Evolutionary conservation across 495 filamentous ascomycete species (phyloP), one percentile per base, ranked within the genome.

Genomic region (Xylaria flabelliformis): DNA sequence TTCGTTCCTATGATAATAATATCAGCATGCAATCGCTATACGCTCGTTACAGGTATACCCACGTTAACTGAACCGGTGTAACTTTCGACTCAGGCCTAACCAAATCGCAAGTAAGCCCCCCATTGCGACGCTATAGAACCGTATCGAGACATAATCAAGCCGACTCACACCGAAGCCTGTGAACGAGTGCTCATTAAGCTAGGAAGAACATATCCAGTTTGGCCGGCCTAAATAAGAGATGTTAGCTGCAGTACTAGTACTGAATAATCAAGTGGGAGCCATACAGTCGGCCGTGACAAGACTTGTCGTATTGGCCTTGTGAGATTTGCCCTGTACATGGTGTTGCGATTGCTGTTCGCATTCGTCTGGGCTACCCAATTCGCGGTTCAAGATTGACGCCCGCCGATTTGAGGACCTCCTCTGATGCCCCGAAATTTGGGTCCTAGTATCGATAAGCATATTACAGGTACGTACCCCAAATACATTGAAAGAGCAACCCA

Each of bases 281-380:
- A 1, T 73, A 79, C 77, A 69, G 73, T 73, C 70, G 77, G 73
- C 64, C 75, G 67, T 19, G 69, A 71, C 5, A 79, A 70, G 24
- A 56, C 75, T 26, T 79, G 75, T 73, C 74, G 71, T 71, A 79
- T 64, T n/a, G 77, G 77, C 67, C 77, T 72, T 63, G 62, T 55
- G 73, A 79, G 72, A 26, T 69, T 56, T 73, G 73, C 62, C 68
- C 76, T 76, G 0, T 74, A 73, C 77, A 79, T 79, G 32, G 51
- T 72, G 69, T 44, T 56, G 56, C 61, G 70, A 73, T 77, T 71
- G 63, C 56, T 61, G 46, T 58, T 62, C 44, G 70, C 48, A 71
- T 68, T 62, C 46, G 61, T 46, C 63, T 44, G 24, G 44, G 65
- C 61, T 65, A 39, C 42, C 36, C 51, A 53, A 56, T 69, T 72